phyloP scores from a whole-genome alignment of 768 basidiomycete species.

The Serendipita indica region DNA sequence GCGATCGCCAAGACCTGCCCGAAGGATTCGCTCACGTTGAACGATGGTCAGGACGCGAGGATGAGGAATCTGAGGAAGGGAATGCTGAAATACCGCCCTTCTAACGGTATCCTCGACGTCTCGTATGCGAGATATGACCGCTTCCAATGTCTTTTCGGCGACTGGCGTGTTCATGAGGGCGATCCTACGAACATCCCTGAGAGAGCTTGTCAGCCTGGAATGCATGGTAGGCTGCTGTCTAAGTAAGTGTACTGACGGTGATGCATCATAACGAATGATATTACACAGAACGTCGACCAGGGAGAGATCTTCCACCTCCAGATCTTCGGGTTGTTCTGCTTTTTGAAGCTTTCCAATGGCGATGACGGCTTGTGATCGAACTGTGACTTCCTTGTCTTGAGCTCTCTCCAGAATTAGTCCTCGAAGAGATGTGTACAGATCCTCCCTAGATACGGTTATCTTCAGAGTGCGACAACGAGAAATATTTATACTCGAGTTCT shows the following conservation, averaged over 20 bases:
- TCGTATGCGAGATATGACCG: constrained; percentile 58
- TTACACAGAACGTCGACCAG: constrained; percentile 52
- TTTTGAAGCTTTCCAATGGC: constrained; percentile 64
- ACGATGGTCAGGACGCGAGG: constrained; percentile 49
- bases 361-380: constrained; percentile 67
- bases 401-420: constrained; percentile 52
- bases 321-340: constrained; percentile 45
- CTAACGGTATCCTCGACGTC: constrained; percentile 67
- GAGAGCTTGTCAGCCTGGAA: not conserved
- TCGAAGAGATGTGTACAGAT: constrained; percentile 50
- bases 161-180: constrained; percentile 58
- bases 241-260: constrained; percentile 39
- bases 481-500: constrained; percentile 53
- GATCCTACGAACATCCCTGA: constrained; percentile 76
- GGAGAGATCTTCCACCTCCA: constrained; percentile 33
- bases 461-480: not conserved
- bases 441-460: constrained; percentile 39
- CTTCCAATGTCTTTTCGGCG: constrained; percentile 38
- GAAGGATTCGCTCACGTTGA: constrained; percentile 64
- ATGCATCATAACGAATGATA: constrained; percentile 52
- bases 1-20: constrained; percentile 75
- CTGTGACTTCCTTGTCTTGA: constrained; percentile 59
- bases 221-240: not conserved
- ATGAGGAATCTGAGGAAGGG: constrained; percentile 31
- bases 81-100: constrained; percentile 47